These are phyloP conservation scores for Syzygium syzygioides DNA, from an alignment of 441 rosid genomes.

Conservation along the genomic window DNA sequence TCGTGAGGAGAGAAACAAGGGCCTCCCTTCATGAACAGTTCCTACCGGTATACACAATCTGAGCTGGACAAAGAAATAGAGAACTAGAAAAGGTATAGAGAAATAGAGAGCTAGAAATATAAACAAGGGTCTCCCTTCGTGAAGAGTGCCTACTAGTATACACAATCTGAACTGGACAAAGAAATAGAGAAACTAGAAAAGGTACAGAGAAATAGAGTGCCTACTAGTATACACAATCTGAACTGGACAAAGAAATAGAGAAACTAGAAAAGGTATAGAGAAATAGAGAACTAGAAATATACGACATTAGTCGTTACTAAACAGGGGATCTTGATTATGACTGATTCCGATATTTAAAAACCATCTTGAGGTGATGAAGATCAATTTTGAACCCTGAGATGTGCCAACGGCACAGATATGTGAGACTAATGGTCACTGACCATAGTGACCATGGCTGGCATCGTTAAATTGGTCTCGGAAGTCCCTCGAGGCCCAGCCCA, in stretches of 20 bases:
- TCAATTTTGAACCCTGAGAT: background rate
- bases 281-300: background rate
- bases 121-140: background rate
- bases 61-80: background rate
- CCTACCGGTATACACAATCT: background rate
- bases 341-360: background rate
- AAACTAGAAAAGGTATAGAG: background rate
- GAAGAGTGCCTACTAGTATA: background rate
- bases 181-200: background rate
- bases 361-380: background rate
- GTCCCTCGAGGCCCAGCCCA: background rate
- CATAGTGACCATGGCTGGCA: background rate
- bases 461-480: background rate
- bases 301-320: too few species aligned
- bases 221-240: background rate
- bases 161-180: background rate
- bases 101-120: background rate
- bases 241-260: background rate
- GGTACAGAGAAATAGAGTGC: background rate
- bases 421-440: background rate
- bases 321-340: background rate
- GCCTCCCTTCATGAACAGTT: background rate
- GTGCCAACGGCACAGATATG: too few species aligned
- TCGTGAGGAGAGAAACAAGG: background rate
- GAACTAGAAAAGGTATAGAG: background rate